Conservation (phyloP, 2,329 filamentous ascomycete genomes). For the Alternaria longipes region DNA sequence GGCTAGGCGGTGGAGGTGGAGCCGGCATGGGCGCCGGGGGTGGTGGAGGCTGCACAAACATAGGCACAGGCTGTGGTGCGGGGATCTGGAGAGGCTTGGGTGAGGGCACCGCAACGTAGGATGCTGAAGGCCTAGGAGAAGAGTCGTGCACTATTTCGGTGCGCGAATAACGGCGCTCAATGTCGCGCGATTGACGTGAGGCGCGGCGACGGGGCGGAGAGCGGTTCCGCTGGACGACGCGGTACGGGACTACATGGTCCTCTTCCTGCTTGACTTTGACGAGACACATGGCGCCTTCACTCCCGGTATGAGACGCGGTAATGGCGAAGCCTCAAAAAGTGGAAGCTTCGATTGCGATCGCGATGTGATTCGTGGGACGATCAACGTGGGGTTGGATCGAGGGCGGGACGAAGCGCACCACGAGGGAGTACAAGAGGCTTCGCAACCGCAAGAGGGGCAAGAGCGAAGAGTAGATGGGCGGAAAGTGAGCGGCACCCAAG, state of each 20-base stretch:
- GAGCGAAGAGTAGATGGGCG: slow-evolving; percentile 9
- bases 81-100: slow-evolving; percentile 48
- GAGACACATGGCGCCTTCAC: slow-evolving; percentile 54
- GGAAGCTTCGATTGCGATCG: slow-evolving; percentile 38
- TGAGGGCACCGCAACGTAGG: slow-evolving; percentile 45
- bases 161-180: slow-evolving; percentile 42
- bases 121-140: slow-evolving; percentile 37
- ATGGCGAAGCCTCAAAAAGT: slow-evolving; percentile 7
- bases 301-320: slow-evolving; percentile 9
- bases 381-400: slow-evolving; percentile 35
- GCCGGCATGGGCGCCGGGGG: slow-evolving; percentile 42
- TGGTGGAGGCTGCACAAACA: slow-evolving; percentile 50
- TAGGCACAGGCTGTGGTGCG: slow-evolving; percentile 53
- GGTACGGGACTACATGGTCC: slow-evolving; percentile 54
- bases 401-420: slow-evolving; percentile 18
- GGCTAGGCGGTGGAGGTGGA: slow-evolving; percentile 38
- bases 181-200: slow-evolving; percentile 30
- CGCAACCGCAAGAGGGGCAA: slow-evolving; percentile 3
- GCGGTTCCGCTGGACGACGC: slow-evolving; percentile 43
- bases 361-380: slow-evolving; percentile 45
- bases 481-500: slow-evolving; percentile 29
- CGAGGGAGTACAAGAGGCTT: slow-evolving; percentile 10
- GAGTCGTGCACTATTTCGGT: slow-evolving; percentile 44
- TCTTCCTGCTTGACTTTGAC: slow-evolving; percentile 57
- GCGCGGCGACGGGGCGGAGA: slow-evolving; percentile 43